Percentiles rank a stretch among this genome's conserved stretches.
Conservation (phyloP, 352 stramenopile genomes). For the Phytophthora pluvialis region DNA sequence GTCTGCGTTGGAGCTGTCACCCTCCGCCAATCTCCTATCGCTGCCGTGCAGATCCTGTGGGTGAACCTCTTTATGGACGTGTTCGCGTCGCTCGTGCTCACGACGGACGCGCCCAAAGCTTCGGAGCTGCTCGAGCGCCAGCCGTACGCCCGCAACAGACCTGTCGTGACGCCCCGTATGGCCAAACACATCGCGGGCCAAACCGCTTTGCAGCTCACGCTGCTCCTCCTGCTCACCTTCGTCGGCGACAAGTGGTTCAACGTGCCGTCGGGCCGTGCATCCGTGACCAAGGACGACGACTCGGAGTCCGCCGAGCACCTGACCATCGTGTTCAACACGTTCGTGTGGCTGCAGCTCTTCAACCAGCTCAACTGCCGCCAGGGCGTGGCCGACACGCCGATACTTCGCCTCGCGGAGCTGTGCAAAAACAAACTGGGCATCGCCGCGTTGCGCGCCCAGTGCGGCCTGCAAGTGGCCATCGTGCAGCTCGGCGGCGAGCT, state of each 20-base stretch:
- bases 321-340: conserved; percentile 97
- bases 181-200: conserved; percentile 93
- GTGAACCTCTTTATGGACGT: conserved; percentile 98
- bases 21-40: conserved; percentile 75
- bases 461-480: conserved; percentile 93
- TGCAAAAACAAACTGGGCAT: conserved; percentile 91
- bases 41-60: conserved; percentile 96
- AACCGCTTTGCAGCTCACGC: conserved; percentile 86
- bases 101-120: conserved; percentile 90
- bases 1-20: conserved; percentile 84
- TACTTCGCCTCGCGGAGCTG: conserved; percentile 94
- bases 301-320: conserved; percentile 83
- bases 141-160: conserved; percentile 84
- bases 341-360: conserved; percentile 96
- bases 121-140: conserved; percentile 80
- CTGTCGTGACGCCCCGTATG: conserved; percentile 92
- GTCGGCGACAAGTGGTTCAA: conserved; percentile 48
- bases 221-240: conserved; percentile 89
- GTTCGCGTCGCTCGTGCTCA: conserved; percentile 93
- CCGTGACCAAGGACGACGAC: conserved; percentile 51
- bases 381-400: conserved; percentile 82
- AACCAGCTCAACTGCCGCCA: conserved; percentile 68
- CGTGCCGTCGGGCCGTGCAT: conserved; percentile 36
- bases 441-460: conserved; percentile 84
- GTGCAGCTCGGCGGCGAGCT: conserved; percentile 89